Evolutionary conservation across 2,329 filamentous ascomycete genomes (phyloP), one percentile per base, ranked within the genome.

Genomic region (Niveomyces coronatus): DNA sequence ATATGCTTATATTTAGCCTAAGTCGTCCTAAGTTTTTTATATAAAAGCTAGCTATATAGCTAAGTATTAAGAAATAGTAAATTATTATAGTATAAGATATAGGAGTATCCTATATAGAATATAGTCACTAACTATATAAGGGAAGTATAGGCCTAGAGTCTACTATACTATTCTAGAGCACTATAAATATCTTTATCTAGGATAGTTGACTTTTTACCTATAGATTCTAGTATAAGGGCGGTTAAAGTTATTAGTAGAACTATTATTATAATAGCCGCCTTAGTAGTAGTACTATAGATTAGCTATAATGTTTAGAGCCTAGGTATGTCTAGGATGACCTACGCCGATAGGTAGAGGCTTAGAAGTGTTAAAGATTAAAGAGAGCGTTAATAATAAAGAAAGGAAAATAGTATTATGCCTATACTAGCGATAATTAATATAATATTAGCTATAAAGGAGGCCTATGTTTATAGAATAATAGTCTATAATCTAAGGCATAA

Each of bases 221-320:
- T n/a, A n/a, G n/a, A n/a, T n/a, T 28, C 17, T 39, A 39, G 17
- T 9, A 10, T 14, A 11, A 10, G 29, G 9, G 9, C 10, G 23
- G 9, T 26, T 9, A n/a, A n/a, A n/a, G n/a, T 26, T 26, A 26
- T 26, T 9, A n/a, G n/a, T n/a, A n/a, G n/a, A n/a, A n/a, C n/a
- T n/a, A 27, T 17, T 9, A 17, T 18, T 17, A 18, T 18, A 16
- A 18, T 10, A 18, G 30, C 30, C 30, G 15, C 18, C 9, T 18
- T 13, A 3, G 8, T 9, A n/a, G 17, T 24, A 20, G 32, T 24
- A 23, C 16, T 13, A 13, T 20, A 9, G 19, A 34, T 3, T 15
- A 35, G 24, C 24, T 26, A 37, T 19, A 37, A 26, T 29, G 23
- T 18, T 37, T 27, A 27, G 7, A 31, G 23, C 19, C 35, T 27